These are phyloP conservation scores for Trichoderma atrobrunneum DNA, from an alignment of 2,329 filamentous ascomycete genomes.

Conservation along the genomic window DNA sequence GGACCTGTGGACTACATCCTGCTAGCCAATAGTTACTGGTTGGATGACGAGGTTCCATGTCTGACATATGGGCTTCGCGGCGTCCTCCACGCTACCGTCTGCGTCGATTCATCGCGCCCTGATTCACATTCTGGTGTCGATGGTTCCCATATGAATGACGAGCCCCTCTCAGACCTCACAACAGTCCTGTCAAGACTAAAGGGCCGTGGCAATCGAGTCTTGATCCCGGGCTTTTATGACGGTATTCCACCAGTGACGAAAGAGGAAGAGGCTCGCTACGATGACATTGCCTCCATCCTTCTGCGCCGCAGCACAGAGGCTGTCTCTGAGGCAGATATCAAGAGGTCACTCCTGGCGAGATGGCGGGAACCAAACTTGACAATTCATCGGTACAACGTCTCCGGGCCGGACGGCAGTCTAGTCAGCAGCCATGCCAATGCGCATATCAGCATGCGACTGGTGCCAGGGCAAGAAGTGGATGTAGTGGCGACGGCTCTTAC, in stretches of 20 bases:
- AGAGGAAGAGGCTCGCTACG: conserved; percentile 76
- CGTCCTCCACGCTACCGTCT: conserved; percentile 88
- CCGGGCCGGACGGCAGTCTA: conserved; percentile 85
- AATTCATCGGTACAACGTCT: conserved; percentile 89
- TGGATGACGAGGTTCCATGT: conserved; percentile 93
- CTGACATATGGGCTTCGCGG: conserved; percentile 91
- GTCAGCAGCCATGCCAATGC: conserved; percentile 89
- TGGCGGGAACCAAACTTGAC: conserved; percentile 96
- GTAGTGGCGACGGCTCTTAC: conserved; percentile 68
- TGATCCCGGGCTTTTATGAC: conserved; percentile 87
- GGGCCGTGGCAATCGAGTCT: conserved; percentile 73
- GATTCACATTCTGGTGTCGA: conserved; percentile 97
- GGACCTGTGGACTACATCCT: conserved; percentile 92
- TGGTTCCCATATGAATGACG: conserved; percentile 83
- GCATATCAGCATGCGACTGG: conserved; percentile 83
- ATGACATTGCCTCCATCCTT: conserved; percentile 77
- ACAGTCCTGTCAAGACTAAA: conserved; percentile 79
- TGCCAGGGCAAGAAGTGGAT: conserved; percentile 86
- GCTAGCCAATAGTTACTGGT: conserved; percentile 96
- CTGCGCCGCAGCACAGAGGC: conserved; percentile 65
- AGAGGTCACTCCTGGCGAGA: conserved; percentile 81
- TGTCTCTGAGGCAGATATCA: conserved; percentile 64
- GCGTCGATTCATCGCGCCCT: conserved; percentile 79
- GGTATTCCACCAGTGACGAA: conserved; percentile 71
- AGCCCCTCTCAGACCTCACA: conserved; percentile 88